These are phyloP conservation scores for Populus deltoides DNA, from an alignment of 345 rosid species.

Conservation along the genomic window DNA sequence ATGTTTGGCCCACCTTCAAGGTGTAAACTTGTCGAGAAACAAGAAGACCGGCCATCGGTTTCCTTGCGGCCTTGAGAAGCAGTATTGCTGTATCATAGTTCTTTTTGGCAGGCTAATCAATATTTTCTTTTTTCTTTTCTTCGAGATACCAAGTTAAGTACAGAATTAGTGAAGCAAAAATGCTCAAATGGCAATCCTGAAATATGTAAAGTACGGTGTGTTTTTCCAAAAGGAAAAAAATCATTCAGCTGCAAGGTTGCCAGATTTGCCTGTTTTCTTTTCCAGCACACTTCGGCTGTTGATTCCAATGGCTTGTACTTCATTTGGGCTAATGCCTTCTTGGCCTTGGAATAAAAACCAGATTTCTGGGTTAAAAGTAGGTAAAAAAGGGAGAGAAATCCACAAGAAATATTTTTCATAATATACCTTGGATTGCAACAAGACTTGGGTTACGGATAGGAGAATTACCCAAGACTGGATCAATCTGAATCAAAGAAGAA, in stretches of 20 bases:
- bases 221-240: constrained; percentile 5
- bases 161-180: constrained; percentile 2
- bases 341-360: no score
- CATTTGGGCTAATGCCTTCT: background rate
- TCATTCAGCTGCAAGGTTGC: background rate
- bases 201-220: constrained; percentile 23
- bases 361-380: no score
- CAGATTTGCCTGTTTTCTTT: background rate
- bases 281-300: background rate
- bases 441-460: no score
- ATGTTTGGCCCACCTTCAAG: constrained; percentile 91
- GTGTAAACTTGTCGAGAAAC: constrained; percentile 51
- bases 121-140: background rate
- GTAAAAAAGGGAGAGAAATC: no score
- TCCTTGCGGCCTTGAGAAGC: constrained; percentile 42
- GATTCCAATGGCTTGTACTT: background rate
- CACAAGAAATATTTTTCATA: no score
- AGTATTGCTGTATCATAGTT: constrained; percentile 1
- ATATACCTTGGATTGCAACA: no score
- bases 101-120: constrained; percentile 5
- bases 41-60: constrained; percentile 65
- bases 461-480: no score
- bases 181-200: background rate
- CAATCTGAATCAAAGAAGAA: no score
- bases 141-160: constrained; percentile 10